These are phyloP conservation scores for Mesotaenium endlicherianum DNA, from an alignment of 139 green algal genomes.

Conservation along the genomic window DNA sequence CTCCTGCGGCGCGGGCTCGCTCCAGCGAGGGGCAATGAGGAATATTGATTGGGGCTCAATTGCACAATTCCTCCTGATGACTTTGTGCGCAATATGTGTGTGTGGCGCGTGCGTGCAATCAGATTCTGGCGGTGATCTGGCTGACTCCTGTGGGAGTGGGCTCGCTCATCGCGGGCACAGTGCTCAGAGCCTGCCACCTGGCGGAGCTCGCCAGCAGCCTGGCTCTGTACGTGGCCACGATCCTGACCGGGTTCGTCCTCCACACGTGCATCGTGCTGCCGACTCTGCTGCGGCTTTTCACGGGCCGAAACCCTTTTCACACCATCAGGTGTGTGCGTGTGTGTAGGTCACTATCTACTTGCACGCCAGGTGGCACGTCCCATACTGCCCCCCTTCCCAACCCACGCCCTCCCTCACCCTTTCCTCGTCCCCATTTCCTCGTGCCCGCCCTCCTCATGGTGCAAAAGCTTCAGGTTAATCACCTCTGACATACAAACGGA, in stretches of 20 bases:
- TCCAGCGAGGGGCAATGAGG: no score
- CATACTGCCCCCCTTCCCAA: no score
- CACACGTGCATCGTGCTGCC: slow-evolving; percentile 56
- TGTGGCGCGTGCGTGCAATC: background rate
- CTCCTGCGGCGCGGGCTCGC: no score
- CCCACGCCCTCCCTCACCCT: no score
- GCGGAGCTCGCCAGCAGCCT: slow-evolving; percentile 49
- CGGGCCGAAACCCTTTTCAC: slow-evolving; percentile 25
- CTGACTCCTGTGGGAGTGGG: slow-evolving; percentile 57
- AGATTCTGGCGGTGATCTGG: slow-evolving; percentile 48
- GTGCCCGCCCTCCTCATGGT: no score
- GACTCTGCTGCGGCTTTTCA: slow-evolving; percentile 41
- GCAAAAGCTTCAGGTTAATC: no score
- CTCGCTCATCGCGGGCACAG: slow-evolving; percentile 56
- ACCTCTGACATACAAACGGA: no score
- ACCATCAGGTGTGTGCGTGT: background rate
- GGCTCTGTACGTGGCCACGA: slow-evolving; percentile 58
- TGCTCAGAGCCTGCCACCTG: slow-evolving; percentile 56
- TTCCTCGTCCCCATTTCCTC: no score
- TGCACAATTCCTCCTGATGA: background rate
- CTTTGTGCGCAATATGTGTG: background rate
- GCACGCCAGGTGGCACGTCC: no score
- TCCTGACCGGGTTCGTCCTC: slow-evolving; percentile 55
- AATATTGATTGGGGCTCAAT: no score
- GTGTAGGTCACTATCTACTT: no score